A percentile compares a stretch with the other conserved stretches of the same genome.
phyloP scores from a whole-genome alignment of 2,329 filamentous ascomycete genomes.

The Fusarium begoniae region DNA sequence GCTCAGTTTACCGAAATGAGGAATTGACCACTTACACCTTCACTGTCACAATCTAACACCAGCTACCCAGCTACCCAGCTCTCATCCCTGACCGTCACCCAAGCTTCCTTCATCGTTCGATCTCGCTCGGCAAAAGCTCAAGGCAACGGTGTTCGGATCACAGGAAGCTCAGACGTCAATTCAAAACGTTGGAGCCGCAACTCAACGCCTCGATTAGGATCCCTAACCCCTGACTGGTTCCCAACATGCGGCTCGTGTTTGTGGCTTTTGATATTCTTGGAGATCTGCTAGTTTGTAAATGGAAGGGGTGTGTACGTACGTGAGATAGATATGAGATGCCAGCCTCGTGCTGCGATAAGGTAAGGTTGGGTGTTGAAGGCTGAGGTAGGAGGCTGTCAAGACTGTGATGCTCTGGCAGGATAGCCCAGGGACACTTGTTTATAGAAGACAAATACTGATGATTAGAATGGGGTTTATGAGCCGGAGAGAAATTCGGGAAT shows the following conservation, averaged over 20 bases:
- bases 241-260: constrained; percentile 36
- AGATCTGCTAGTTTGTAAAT: constrained; percentile 5
- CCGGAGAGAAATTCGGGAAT: background rate
- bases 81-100: background rate
- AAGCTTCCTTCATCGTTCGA: background rate
- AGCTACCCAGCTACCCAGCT: background rate
- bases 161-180: constrained; percentile 29
- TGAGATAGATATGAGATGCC: background rate
- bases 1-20: background rate
- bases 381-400: constrained; percentile 1
- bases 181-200: constrained; percentile 20
- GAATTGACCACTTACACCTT: background rate
- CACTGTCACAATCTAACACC: background rate
- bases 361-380: background rate
- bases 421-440: background rate
- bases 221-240: constrained; percentile 32
- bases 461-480: background rate
- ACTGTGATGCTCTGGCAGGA: background rate
- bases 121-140: constrained; percentile 26
- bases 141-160: constrained; percentile 6
- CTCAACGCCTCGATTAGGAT: constrained; percentile 24
- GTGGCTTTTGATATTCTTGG: constrained; percentile 30
- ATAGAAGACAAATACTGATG: background rate
- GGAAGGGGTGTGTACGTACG: constrained; percentile 17
- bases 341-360: constrained; percentile 15